A percentile compares a stretch with the other conserved stretches of the same genome.
Evolutionary conservation across 176 grass and related monocot species (phyloP).

Genomic region (Pharus latifolius): DNA sequence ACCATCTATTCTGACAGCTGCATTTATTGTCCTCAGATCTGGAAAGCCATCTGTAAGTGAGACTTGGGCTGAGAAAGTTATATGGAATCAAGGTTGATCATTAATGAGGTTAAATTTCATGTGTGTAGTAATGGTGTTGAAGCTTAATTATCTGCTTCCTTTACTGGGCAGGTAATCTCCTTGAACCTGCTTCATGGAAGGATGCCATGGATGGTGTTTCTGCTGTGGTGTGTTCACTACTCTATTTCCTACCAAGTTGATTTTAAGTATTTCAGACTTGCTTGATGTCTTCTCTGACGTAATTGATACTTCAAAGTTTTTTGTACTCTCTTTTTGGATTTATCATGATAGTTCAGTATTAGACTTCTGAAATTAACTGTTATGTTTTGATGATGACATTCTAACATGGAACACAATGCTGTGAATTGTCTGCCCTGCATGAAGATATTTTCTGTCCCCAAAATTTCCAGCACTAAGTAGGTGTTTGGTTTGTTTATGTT

Average conservation of each 20-base stretch:
- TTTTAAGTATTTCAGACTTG: too few relatives aligned
- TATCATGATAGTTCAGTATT: too few relatives aligned
- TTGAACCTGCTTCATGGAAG: conserved; percentile 65
- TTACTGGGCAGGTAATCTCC: conserved; percentile 57
- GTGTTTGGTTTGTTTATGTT: not conserved
- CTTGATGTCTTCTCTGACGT: too few relatives aligned
- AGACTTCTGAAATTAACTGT: too few relatives aligned
- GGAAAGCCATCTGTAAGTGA: conserved; percentile 72
- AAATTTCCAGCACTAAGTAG: not conserved
- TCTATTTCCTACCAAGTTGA: not conserved
- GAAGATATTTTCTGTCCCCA: not conserved
- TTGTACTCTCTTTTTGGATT: not conserved
- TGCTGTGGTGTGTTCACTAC: conserved; percentile 56
- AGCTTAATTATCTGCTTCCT: conserved; percentile 8
- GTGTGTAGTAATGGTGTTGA: not conserved
- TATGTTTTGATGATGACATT: too few relatives aligned
- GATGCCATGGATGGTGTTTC: conserved; percentile 61
- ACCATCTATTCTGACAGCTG: not conserved
- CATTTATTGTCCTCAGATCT: conserved; percentile 56
- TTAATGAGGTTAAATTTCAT: conserved; percentile 6
- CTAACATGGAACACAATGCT: too few relatives aligned
- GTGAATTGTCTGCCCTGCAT: not conserved
- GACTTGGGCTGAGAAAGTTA: conserved; percentile 85
- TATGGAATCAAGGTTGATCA: conserved; percentile 72
- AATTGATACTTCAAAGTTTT: not conserved